Percentiles rank a stretch among this genome's conserved stretches.
Conservation (phyloP, 768 basidiomycete genomes). For the Termitomyces sp. region DNA sequence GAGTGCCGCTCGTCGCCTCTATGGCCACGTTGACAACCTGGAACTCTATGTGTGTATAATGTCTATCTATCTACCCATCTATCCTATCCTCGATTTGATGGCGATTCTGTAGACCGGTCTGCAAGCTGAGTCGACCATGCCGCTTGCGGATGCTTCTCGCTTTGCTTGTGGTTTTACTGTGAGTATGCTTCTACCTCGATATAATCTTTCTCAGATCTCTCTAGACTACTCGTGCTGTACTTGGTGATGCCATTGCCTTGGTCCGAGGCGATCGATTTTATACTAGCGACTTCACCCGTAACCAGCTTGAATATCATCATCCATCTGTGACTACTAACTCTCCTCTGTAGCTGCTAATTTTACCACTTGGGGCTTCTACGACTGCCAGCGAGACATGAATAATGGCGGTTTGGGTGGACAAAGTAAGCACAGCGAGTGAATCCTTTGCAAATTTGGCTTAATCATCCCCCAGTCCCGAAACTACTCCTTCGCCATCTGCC, state of each 20-base stretch:
- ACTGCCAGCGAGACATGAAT: conserved; percentile 41
- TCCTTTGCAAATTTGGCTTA: no score
- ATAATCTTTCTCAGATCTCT: neutral
- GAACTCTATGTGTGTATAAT: conserved; percentile 30
- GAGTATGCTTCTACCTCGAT: neutral
- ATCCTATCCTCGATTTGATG: neutral
- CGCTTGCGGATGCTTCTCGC: conserved; percentile 22
- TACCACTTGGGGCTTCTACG: conserved; percentile 53
- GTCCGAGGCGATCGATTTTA: conserved; percentile 52
- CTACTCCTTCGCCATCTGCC: conserved; percentile 21
- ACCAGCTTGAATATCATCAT: conserved; percentile 8
- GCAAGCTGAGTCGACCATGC: conserved; percentile 33
- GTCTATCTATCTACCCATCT: neutral
- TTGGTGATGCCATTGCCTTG: conserved; percentile 53
- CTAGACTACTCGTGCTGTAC: conserved; percentile 45
- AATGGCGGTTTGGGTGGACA: conserved; percentile 25
- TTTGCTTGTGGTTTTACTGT: conserved; percentile 30
- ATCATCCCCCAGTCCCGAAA: conserved; percentile 16
- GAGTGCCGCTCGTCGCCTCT: conserved; percentile 29
- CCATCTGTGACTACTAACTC: neutral
- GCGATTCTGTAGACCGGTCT: conserved; percentile 20
- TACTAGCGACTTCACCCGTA: conserved; percentile 51
- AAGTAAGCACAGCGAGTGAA: conserved; percentile 4
- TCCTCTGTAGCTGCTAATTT: conserved; percentile 42
- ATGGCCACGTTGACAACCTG: conserved; percentile 33